Evolutionary conservation across 441 rosid species (phyloP).

Genomic region (Euphorbia celastroides): DNA sequence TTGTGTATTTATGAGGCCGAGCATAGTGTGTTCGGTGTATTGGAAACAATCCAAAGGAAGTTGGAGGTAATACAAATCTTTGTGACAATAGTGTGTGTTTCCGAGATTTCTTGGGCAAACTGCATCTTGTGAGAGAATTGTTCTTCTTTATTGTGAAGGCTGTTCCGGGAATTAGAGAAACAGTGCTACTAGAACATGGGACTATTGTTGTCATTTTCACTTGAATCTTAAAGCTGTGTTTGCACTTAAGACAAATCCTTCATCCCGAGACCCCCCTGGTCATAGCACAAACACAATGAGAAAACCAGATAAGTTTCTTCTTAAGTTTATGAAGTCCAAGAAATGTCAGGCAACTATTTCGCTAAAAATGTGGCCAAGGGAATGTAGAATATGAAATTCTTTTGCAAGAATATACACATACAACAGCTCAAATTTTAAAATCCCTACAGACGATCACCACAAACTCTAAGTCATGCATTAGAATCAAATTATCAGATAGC

Average conservation of each 20-base stretch:
- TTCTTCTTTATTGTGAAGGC: conserved; percentile 40
- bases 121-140: conserved; percentile 36
- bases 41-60: conserved; percentile 51
- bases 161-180: conserved; percentile 54
- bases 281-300: conserved; percentile 11
- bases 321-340: conserved; percentile 1
- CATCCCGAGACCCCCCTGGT: conserved; percentile 36
- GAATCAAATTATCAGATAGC: not conserved
- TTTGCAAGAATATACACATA: conserved; percentile 2
- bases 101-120: conserved; percentile 42
- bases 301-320: conserved; percentile 11
- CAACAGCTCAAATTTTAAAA: too few species aligned
- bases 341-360: not conserved
- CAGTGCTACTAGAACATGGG: conserved; percentile 50
- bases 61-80: conserved; percentile 42
- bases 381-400: not conserved
- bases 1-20: conserved; percentile 31
- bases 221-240: conserved; percentile 18
- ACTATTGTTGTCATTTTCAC: conserved; percentile 50
- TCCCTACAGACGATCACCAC: not conserved
- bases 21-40: conserved; percentile 30
- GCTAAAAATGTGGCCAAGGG: not conserved
- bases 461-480: not conserved
- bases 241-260: conserved; percentile 21
- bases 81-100: conserved; percentile 27